Evolutionary conservation across 768 basidiomycete species (phyloP), one percentile per base, ranked within the genome.

Genomic region (Phaffia tasmanica): DNA sequence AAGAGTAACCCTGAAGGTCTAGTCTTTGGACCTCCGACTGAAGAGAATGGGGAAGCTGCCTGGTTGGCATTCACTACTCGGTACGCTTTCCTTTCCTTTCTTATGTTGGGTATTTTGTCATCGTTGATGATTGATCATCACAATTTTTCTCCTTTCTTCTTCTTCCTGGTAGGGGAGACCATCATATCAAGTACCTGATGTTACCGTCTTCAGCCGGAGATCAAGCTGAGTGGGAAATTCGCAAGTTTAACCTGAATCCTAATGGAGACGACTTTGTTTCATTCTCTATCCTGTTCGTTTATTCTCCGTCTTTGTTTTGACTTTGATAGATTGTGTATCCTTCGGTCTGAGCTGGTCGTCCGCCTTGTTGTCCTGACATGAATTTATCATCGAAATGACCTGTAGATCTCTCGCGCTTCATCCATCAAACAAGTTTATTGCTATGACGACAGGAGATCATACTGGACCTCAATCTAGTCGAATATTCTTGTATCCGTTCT

Each of bases 401-500:
- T 11, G 35, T 42, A 42, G 35, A 42, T 42, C 35, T 5, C 35
- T 42, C 11, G 1, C 66, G 14, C 23, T 67, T 4, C 66, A 67
- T 49, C 66, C 66, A 0, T 56, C 54, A 1, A 35, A 46, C 7
- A 67, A 67, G 48, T 61, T 56, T 35, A 62, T 67, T 35, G 54
- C 61, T 1, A 60, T 67, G 14, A 47, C 63, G 4, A 67, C 66
- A 0, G 66, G 66, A 23, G 60, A 67, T 46, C 66, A 67, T 42
- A 62, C 66, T 18, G 48, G 57, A 6, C 51, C 61, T 16, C 42
- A 55, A 15, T 32, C 51, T n/a, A 57, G 54, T 3, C 69, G 74
- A 8, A 64, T 75, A 62, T 70, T 75, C 55, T 61, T 75, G n/a
- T 69, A 74, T 53, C 71, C 75, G 0, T 73, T 74, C 69, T 69